Percentiles rank a stretch among this genome's conserved stretches.
Conservation (phyloP, 495 filamentous ascomycete genomes). For the Podospora didyma region DNA sequence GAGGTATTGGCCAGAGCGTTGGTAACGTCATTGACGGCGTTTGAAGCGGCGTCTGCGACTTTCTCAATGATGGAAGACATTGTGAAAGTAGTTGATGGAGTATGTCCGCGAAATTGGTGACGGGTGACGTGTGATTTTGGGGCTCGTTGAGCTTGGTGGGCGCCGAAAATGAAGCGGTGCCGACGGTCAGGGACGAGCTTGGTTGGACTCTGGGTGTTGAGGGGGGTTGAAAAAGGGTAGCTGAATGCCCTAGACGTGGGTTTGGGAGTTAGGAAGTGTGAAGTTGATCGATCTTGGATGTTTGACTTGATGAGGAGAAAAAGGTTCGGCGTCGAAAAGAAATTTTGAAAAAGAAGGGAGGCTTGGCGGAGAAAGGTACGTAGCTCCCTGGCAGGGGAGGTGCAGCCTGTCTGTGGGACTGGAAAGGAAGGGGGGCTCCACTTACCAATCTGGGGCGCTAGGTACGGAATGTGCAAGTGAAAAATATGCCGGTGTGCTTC, state of each 20-base stretch:
- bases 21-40: slow-evolving; percentile 77
- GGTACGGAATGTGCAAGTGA: too few species aligned
- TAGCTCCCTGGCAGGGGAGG: slow-evolving; percentile 21
- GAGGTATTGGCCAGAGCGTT: slow-evolving; percentile 75
- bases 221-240: slow-evolving; percentile 77
- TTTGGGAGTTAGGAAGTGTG: slow-evolving; percentile 34
- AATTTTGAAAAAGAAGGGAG: slow-evolving; percentile 40
- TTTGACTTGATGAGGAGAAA: slow-evolving; percentile 41
- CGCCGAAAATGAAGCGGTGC: slow-evolving; percentile 19
- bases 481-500: too few species aligned
- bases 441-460: slow-evolving; percentile 2
- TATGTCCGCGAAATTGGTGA: slow-evolving; percentile 29
- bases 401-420: slow-evolving; percentile 12
- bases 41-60: slow-evolving; percentile 55
- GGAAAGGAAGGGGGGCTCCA: slow-evolving; percentile 5
- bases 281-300: slow-evolving; percentile 42
- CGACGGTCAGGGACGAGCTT: slow-evolving; percentile 42
- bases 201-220: slow-evolving; percentile 53
- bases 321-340: slow-evolving; percentile 35
- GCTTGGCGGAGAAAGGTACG: slow-evolving; percentile 29
- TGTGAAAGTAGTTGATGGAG: slow-evolving; percentile 38
- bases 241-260: slow-evolving; percentile 81
- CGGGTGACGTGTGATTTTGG: slow-evolving; percentile 30
- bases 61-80: slow-evolving; percentile 63
- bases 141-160: slow-evolving; percentile 32